Evolutionary conservation across 352 stramenopile species (phyloP).

Genomic region (Phytophthora pinifolia): DNA sequence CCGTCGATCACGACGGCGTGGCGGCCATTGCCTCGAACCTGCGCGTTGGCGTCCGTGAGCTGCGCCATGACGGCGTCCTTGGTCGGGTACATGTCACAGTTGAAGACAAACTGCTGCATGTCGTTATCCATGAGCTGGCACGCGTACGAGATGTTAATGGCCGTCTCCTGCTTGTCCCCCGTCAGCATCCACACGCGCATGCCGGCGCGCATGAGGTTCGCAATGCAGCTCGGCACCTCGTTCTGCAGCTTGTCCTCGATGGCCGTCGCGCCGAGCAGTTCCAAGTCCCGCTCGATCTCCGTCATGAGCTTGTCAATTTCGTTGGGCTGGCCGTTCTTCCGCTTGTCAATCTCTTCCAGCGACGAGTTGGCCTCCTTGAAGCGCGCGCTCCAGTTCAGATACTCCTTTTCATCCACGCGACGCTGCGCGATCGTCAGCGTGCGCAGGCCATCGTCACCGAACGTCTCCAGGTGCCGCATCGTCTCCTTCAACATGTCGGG

Average conservation of each 20-base stretch:
- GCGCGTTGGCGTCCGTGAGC: constrained; percentile 35
- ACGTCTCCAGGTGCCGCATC: constrained; percentile 70
- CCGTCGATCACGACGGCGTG: constrained; percentile 72
- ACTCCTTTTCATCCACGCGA: constrained; percentile 56
- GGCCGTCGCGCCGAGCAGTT: constrained; percentile 85
- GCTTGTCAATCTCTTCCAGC: constrained; percentile 81
- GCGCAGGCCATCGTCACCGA: constrained; percentile 81
- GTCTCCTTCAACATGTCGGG: constrained; percentile 59
- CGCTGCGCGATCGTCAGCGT: constrained; percentile 81
- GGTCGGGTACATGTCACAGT: constrained; percentile 61
- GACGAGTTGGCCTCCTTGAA: constrained; percentile 71
- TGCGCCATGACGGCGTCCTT: constrained; percentile 44
- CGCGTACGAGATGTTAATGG: constrained; percentile 94
- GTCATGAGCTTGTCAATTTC: constrained; percentile 71
- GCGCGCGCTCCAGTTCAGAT: constrained; percentile 55
- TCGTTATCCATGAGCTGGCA: constrained; percentile 87
- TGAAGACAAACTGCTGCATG: constrained; percentile 80
- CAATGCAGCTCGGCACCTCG: constrained; percentile 86
- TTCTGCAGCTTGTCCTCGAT: constrained; percentile 95
- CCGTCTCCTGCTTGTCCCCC: constrained; percentile 93
- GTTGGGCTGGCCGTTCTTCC: constrained; percentile 65
- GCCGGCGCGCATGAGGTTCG: constrained; percentile 78
- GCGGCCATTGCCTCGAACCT: constrained; percentile 28
- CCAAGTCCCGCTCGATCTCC: constrained; percentile 82
- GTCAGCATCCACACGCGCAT: constrained; percentile 95